phyloP scores from a whole-genome alignment of 805 yeast genomes.

The Metschnikowia continentalis region DNA sequence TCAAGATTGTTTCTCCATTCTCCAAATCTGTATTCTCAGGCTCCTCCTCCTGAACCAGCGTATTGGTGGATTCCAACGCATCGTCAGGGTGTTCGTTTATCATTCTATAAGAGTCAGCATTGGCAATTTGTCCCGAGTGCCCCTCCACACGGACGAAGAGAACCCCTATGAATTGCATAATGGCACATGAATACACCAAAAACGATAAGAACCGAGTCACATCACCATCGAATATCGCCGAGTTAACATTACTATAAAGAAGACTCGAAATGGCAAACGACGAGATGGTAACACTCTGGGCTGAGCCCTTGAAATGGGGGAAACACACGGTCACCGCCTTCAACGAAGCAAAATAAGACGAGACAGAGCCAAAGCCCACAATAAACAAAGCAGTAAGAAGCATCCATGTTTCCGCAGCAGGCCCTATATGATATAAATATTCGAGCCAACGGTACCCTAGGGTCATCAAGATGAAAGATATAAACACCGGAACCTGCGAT shows the following conservation, averaged over 20 bases:
- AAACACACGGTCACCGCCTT: slow-evolving; percentile 33
- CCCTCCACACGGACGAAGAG: slow-evolving; percentile 31
- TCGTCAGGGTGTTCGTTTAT: not conserved
- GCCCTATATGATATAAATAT: slow-evolving; percentile 19
- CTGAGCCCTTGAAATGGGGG: slow-evolving; percentile 31
- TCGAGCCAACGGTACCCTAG: slow-evolving; percentile 29
- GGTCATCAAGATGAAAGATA: slow-evolving; percentile 22
- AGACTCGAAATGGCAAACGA: slow-evolving; percentile 35
- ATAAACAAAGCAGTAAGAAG: slow-evolving; percentile 27
- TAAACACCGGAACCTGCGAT: slow-evolving; percentile 30
- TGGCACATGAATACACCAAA: slow-evolving; percentile 22
- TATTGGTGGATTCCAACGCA: not conserved
- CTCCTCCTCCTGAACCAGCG: not conserved
- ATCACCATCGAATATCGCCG: slow-evolving; percentile 21
- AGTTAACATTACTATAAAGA: slow-evolving; percentile 21
- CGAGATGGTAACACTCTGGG: slow-evolving; percentile 35
- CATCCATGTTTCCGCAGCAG: slow-evolving; percentile 12
- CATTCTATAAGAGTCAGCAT: not conserved
- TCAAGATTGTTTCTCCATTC: not conserved
- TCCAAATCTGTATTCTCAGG: not conserved
- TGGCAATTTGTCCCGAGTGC: slow-evolving; percentile 3
- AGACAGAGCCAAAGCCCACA: slow-evolving; percentile 30
- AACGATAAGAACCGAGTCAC: slow-evolving; percentile 22
- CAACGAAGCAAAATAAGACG: slow-evolving; percentile 32
- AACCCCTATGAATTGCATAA: slow-evolving; percentile 26